Conservation (phyloP, 2,329 filamentous ascomycete species). For the Curvularia hawaiiensis region DNA sequence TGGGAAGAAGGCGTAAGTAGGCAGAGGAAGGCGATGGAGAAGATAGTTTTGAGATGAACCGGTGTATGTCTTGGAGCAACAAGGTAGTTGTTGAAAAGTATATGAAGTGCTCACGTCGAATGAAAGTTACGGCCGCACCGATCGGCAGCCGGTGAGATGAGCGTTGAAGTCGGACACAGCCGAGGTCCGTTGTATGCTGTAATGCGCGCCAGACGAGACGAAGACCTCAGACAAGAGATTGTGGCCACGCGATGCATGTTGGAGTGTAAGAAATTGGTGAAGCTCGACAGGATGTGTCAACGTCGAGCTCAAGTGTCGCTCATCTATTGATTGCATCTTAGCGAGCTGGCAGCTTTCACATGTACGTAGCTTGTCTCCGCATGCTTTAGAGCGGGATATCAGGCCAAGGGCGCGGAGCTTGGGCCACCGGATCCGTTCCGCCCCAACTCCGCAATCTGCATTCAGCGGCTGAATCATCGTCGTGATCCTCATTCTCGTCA, state of each 20-base stretch:
- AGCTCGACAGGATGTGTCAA: background rate
- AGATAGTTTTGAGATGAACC: background rate
- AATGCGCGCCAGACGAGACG: constrained; percentile 6
- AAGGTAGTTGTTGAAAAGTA: constrained; percentile 7
- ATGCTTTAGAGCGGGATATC: background rate
- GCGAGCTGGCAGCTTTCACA: background rate
- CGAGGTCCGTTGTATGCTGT: constrained; percentile 25
- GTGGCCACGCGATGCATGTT: constrained; percentile 1
- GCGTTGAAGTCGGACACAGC: constrained; percentile 16
- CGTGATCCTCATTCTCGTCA: background rate
- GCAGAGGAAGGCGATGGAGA: background rate
- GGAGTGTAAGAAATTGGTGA: background rate
- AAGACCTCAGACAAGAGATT: background rate
- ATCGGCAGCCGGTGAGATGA: constrained; percentile 11
- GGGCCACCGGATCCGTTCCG: constrained; percentile 7
- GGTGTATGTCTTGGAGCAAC: background rate
- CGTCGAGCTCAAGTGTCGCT: background rate
- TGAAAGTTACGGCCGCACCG: constrained; percentile 30
- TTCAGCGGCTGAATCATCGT: constrained; percentile 9
- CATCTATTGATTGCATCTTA: background rate
- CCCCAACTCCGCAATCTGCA: constrained; percentile 24
- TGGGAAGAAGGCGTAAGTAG: constrained; percentile 1
- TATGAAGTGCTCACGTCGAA: constrained; percentile 16
- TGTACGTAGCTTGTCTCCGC: constrained; percentile 10
- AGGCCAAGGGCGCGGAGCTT: constrained; percentile 4